A percentile compares a stretch with the other conserved stretches of the same genome.
Evolutionary conservation across 257 asterid species (phyloP).

Genomic region (Solanum sitiens): DNA sequence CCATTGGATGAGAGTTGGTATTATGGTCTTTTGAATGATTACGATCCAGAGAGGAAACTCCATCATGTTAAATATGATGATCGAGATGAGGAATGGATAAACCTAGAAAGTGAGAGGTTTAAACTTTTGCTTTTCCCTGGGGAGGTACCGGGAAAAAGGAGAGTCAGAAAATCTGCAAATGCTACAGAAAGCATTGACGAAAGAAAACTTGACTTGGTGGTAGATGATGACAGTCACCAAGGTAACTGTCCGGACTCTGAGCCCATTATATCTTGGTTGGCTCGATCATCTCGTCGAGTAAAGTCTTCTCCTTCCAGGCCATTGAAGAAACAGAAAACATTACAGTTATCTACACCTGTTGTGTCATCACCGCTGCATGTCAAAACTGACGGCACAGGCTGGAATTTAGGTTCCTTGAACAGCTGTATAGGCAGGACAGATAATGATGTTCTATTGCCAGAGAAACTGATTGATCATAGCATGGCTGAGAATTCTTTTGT

Average conservation of each 20-base stretch:
- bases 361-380: slow-evolving; percentile 27
- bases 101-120: slow-evolving; percentile 77
- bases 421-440: slow-evolving; percentile 13
- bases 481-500: slow-evolving; percentile 17
- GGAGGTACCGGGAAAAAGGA: slow-evolving; percentile 62
- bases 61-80: slow-evolving; percentile 90
- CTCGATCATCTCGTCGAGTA: slow-evolving; percentile 67
- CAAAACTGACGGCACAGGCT: slow-evolving; percentile 26
- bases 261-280: slow-evolving; percentile 87
- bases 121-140: slow-evolving; percentile 83
- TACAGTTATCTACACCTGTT: slow-evolving; percentile 20
- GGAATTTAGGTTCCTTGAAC: slow-evolving; percentile 17
- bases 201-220: slow-evolving; percentile 27
- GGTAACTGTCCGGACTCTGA: slow-evolving; percentile 60
- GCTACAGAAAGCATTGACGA: slow-evolving; percentile 12
- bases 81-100: slow-evolving; percentile 90
- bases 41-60: slow-evolving; percentile 63
- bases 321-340: slow-evolving; percentile 37
- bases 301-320: slow-evolving; percentile 50
- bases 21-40: slow-evolving; percentile 65
- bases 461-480: slow-evolving; percentile 18
- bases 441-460: slow-evolving; percentile 24
- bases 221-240: slow-evolving; percentile 30
- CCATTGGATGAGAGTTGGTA: slow-evolving; percentile 98
- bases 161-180: slow-evolving; percentile 20